Evolutionary conservation across 2,329 filamentous ascomycete species (phyloP).

Genomic region (Aureobasidium mangrovei): DNA sequence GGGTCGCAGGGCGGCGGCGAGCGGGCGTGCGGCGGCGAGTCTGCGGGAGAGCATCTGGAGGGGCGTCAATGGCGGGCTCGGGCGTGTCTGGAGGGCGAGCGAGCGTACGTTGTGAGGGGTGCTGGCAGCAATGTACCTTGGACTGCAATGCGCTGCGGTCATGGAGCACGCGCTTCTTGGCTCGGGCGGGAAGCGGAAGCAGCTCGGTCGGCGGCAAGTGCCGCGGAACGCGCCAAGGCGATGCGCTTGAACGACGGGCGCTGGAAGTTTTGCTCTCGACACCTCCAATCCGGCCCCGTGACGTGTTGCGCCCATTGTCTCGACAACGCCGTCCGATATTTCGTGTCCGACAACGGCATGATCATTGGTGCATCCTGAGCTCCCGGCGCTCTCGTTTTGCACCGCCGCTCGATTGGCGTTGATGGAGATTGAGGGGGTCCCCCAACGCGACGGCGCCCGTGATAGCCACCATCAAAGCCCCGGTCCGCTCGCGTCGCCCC

Average conservation of each 20-base stretch:
- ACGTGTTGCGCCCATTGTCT: conserved; percentile 22
- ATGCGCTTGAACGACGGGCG: neutral
- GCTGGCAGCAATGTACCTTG: neutral
- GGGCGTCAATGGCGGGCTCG: neutral
- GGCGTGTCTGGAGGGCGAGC: neutral
- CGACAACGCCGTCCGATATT: conserved; percentile 19
- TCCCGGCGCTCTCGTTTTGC: conserved; percentile 5
- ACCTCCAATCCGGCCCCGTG: conserved; percentile 7
- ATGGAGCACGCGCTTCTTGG: conserved; percentile 5
- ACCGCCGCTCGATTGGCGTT: conserved; percentile 8
- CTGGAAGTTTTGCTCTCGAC: neutral
- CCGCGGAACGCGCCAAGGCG: neutral
- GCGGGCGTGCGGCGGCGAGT: conserved; percentile 34
- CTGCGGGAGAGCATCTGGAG: conserved; percentile 35
- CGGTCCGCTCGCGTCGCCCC: conserved; percentile 14
- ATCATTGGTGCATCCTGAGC: conserved; percentile 14
- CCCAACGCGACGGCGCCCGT: conserved; percentile 16
- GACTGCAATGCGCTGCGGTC: conserved; percentile 7
- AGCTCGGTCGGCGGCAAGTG: neutral
- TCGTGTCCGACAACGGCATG: conserved; percentile 26
- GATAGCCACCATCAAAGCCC: conserved; percentile 19
- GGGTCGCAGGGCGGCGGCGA: conserved; percentile 28
- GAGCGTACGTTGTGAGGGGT: conserved; percentile 9
- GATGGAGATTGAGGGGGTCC: conserved; percentile 22
- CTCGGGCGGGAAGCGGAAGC: neutral